phyloP scores from a whole-genome alignment of 2,329 filamentous ascomycete genomes.

The Coniochaeta pulveracea region DNA sequence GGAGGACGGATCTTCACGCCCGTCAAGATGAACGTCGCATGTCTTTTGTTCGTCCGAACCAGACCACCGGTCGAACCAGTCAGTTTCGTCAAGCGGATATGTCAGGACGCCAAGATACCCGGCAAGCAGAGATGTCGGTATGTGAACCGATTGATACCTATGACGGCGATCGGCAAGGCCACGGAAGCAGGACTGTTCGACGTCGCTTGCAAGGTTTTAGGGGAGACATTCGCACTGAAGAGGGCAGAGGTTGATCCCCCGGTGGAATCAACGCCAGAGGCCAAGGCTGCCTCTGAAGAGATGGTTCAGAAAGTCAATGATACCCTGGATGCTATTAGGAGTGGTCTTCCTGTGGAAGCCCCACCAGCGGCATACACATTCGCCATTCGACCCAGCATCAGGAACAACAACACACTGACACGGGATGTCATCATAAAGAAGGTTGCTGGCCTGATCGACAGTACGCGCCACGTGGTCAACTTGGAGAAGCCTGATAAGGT shows the following conservation, averaged over 20 bases:
- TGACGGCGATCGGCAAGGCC: conserved; percentile 47
- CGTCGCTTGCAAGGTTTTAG: conserved; percentile 51
- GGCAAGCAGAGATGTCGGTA: conserved; percentile 39
- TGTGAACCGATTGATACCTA: conserved; percentile 45
- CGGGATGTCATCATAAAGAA: conserved; percentile 60
- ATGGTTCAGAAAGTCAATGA: conserved; percentile 6
- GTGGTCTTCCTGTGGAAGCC: too few relatives aligned
- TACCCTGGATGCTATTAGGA: too few relatives aligned
- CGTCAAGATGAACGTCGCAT: conserved; percentile 46
- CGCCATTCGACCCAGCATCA: conserved; percentile 70
- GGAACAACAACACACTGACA: conserved; percentile 59
- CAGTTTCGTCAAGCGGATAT: conserved; percentile 41
- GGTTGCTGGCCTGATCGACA: conserved; percentile 54
- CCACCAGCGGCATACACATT: conserved; percentile 57
- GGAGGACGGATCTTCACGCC: conserved; percentile 38
- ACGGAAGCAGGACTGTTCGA: conserved; percentile 57
- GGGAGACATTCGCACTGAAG: conserved; percentile 47
- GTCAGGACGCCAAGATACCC: conserved; percentile 36
- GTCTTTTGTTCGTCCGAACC: conserved; percentile 51
- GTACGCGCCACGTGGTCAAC: conserved; percentile 59
- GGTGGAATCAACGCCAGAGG: conserved; percentile 6
- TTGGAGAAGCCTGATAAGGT: conserved; percentile 69
- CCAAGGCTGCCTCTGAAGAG: conserved; percentile 5
- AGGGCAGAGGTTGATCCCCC: conserved; percentile 7
- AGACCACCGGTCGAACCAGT: conserved; percentile 43